Evolutionary conservation across 2,329 filamentous ascomycete genomes (phyloP).

Genomic region (Cytospora chrysosperma): DNA sequence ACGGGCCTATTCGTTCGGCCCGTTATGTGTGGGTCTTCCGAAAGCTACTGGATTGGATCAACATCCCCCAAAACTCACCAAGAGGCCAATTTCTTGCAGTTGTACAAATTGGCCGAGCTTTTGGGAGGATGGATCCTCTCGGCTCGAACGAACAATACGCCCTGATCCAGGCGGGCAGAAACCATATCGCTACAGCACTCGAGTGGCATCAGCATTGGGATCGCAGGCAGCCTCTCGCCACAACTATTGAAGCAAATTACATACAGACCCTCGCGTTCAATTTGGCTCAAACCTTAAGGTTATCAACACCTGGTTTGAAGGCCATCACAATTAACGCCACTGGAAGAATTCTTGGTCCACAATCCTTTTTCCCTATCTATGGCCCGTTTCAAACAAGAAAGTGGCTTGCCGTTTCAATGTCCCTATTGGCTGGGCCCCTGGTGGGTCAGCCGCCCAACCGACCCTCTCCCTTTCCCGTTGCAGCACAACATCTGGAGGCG

Average conservation of each 20-base stretch:
- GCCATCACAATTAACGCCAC: background rate
- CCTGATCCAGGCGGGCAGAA: background rate
- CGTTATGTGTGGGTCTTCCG: background rate
- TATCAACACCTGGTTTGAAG: background rate
- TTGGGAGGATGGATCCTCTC: background rate
- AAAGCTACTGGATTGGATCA: background rate
- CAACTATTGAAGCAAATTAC: background rate
- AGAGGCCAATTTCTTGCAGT: background rate
- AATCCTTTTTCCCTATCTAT: slow-evolving; percentile 2
- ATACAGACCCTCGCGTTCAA: background rate
- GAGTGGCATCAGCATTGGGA: background rate
- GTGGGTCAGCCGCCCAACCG: slow-evolving; percentile 11
- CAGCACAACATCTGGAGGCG: background rate
- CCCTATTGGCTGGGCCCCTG: slow-evolving; percentile 7
- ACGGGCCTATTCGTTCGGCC: background rate
- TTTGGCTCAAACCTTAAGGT: background rate
- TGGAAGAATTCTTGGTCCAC: slow-evolving; percentile 8
- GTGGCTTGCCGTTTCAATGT: background rate
- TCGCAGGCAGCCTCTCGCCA: background rate
- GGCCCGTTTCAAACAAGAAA: slow-evolving; percentile 8
- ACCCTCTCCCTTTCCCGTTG: slow-evolving; percentile 2
- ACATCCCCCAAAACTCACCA: background rate
- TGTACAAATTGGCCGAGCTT: background rate
- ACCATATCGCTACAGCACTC: background rate
- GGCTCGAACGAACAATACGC: background rate